Conservation (phyloP, 1,139 yeast genomes). For the Scheffersomyces insectosa region DNA sequence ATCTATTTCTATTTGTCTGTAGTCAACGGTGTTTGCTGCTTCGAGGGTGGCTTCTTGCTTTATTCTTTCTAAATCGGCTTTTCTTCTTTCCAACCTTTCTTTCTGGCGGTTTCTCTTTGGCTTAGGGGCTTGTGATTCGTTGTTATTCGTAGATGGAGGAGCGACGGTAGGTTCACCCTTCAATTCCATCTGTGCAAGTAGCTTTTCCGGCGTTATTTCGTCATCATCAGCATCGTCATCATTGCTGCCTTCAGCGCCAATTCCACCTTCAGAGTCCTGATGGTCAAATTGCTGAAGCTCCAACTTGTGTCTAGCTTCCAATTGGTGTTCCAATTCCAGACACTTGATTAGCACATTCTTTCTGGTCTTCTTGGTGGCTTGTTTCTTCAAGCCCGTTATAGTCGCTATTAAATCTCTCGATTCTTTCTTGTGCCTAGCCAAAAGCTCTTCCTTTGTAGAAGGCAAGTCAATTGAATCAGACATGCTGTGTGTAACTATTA, state of each 20-base stretch:
- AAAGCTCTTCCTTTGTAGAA: conserved; percentile 44
- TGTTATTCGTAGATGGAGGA: background rate
- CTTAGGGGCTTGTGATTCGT: conserved; percentile 11
- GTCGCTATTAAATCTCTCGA: conserved; percentile 62
- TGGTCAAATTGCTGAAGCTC: conserved; percentile 39
- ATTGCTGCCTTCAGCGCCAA: conserved; percentile 9
- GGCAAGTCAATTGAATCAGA: background rate
- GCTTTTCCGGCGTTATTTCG: conserved; percentile 63
- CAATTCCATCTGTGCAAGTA: conserved; percentile 56
- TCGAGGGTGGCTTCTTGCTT: conserved; percentile 71
- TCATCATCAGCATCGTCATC: conserved; percentile 23
- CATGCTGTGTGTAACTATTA: background rate
- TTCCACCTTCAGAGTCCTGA: conserved; percentile 6
- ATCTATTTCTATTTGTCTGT: conserved; percentile 68
- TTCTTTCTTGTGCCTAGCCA: conserved; percentile 70
- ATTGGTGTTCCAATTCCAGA: conserved; percentile 54
- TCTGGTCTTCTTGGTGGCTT: conserved; percentile 77
- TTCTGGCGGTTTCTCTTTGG: conserved; percentile 76
- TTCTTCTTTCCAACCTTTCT: conserved; percentile 75
- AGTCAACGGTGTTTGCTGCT: conserved; percentile 65
- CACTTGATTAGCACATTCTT: conserved; percentile 58
- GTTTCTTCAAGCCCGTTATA: conserved; percentile 76
- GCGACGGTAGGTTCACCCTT: conserved; percentile 14
- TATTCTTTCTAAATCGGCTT: conserved; percentile 64
- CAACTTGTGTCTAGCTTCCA: conserved; percentile 52